Evolutionary conservation across 2,329 filamentous ascomycete genomes (phyloP).

Genomic region (Penicillium thymicola): DNA sequence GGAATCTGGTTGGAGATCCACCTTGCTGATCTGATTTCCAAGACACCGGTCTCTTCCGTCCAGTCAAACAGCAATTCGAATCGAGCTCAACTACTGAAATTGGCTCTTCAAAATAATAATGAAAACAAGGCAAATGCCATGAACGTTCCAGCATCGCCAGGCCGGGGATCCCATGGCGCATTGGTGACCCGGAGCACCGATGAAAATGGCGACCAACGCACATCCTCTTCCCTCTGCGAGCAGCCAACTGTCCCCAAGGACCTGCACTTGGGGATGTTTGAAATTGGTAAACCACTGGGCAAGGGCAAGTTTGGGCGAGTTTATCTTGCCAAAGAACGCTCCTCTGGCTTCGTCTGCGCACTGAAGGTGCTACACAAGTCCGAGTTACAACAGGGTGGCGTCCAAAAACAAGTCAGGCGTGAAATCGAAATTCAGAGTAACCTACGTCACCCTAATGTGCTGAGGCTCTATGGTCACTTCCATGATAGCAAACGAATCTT

Average conservation of each 20-base stretch:
- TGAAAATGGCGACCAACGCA: slow-evolving; percentile 36
- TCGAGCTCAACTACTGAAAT: slow-evolving; percentile 80
- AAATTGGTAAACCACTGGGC: slow-evolving; percentile 80
- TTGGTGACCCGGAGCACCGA: slow-evolving; percentile 47
- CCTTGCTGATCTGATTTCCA: slow-evolving; percentile 28
- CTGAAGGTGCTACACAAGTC: slow-evolving; percentile 84
- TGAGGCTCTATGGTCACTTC: slow-evolving; percentile 82
- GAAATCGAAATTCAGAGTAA: slow-evolving; percentile 91
- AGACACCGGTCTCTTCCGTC: slow-evolving; percentile 47
- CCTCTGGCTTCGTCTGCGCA: slow-evolving; percentile 77
- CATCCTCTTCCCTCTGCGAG: slow-evolving; percentile 50
- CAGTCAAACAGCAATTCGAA: slow-evolving; percentile 52
- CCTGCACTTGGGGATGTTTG: slow-evolving; percentile 90
- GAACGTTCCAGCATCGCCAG: slow-evolving; percentile 59
- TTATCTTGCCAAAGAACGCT: slow-evolving; percentile 77
- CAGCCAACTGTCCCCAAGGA: slow-evolving; percentile 54
- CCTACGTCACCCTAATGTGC: slow-evolving; percentile 78
- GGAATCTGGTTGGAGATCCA: background rate
- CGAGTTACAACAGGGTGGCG: slow-evolving; percentile 73
- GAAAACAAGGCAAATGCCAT: slow-evolving; percentile 54
- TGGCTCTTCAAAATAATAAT: slow-evolving; percentile 76
- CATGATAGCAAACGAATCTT: slow-evolving; percentile 87
- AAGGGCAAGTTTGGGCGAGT: slow-evolving; percentile 87
- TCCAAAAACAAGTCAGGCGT: slow-evolving; percentile 82
- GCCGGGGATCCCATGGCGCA: slow-evolving; percentile 54